Base-by-base conservation (phyloP, 1,284 basidiomycete genomes). In the Cutaneotrichosporon dermatis region DNA sequence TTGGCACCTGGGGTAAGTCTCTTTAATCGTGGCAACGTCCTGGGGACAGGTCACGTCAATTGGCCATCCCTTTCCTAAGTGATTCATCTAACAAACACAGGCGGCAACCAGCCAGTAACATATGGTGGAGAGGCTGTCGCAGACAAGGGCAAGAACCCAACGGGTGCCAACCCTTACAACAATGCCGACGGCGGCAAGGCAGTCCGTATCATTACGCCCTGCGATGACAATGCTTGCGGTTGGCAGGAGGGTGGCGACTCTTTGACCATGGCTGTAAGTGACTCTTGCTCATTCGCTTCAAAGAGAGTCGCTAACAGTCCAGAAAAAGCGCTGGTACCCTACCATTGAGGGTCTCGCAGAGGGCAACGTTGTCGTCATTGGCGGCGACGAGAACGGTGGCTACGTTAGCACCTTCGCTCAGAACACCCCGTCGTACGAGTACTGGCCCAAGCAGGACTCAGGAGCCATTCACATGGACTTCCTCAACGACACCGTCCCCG, bases 401-500 rank as follows among this genome's bases (percentile, higher is more conserved):
- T 92, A 92, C 35, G 86, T 89, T 11, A 89, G 90, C 5, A 74
- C 76, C 5, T 63, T 57, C 16, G 66, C 53, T 3, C 92, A 94
- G 75, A 84, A 94, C 78, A 94, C 95, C 78, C 83, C 92, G 11
- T 92, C 82, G 1, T 83, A 80, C 66, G 85, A 87, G 70, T 81
- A 90, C 78, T 96, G 83, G 77, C 93, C 90, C 33, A 79, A 85
- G 25, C 82, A 80, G 59, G 80, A 83, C 34, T 66, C 70, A 13
- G 70, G 68, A 12, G 80, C 86, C 4, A 80, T 85, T 67, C 77
- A 82, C 46, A 88, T 95, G 83, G 79, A 86, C 56, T 91, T 96
- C 81, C 83, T 97, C 81, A 79, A 85, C 65, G 82, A 84, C 55
- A 92, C 92, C 0, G 89, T 91, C n/a, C 92, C 92, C 54, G 83